Evolutionary conservation across 139 green algal genomes (phyloP), one percentile per base, ranked within the genome.

Genomic region (Yamagishiella unicocca): DNA sequence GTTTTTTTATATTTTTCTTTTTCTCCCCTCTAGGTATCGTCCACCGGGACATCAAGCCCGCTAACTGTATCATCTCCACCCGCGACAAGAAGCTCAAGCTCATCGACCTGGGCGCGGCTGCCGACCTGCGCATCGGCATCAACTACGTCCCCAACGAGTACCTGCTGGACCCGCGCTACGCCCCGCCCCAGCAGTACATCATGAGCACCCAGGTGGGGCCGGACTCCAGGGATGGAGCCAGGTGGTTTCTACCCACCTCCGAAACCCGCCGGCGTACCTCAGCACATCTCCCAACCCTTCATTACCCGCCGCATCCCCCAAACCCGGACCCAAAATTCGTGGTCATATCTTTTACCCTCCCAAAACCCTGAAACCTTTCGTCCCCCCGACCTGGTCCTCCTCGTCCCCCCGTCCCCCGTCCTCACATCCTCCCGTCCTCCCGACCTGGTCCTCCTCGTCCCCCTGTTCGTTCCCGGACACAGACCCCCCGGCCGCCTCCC

Each of bases 141-240:
- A 99, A 99, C 93, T 99, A 99, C 89, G 93, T 96, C 53, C 96
- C 96, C 55, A 97, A 97, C 73, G 96, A 98, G 92, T 98, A 96
- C 92, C 92, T 99, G 84, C 91, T 99, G 73, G 96, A 99, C 86
- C 96, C 96, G 31, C 91, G 96, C 46, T 99, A 97, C 89, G 94
- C 96, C 0, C 96, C 96, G 8, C 96, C 96, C 1, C 92, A 99
- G 95, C 96, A 98, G 93, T 99, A 99, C 91, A 94, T 98, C 82
- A 98, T 98, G 96, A 92, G 68, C 90, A 93, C 90, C 6, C 92
- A 87, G 81, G 81, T 87, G 27, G 24, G 61, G 6, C 17, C 6
- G 58, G 58, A 58, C n/a, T n/a, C n/a, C n/a, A n/a, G n/a, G n/a
- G n/a, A n/a, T n/a, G n/a, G n/a, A n/a, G n/a, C n/a, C n/a, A n/a